phyloP scores from a whole-genome alignment of 2,329 filamentous ascomycete species.

The Cyphellophora attinorum region DNA sequence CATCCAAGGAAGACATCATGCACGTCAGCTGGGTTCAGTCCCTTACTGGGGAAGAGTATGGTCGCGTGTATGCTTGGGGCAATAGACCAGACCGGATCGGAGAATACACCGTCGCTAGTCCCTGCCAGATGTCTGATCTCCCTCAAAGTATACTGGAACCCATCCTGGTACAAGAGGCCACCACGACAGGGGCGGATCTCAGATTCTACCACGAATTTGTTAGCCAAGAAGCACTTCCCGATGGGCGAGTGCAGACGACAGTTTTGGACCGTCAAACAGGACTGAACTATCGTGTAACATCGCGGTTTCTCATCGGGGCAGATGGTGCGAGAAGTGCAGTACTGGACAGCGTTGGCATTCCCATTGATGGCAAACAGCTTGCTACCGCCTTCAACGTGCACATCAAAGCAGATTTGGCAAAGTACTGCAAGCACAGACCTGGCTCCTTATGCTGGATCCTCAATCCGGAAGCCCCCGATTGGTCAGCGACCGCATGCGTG shows the following conservation, averaged over 20 bases:
- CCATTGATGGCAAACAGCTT: no score
- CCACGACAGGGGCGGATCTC: slow-evolving; percentile 29
- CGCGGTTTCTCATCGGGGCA: no score
- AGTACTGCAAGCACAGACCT: slow-evolving; percentile 19
- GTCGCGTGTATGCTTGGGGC: no score
- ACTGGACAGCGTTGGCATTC: no score
- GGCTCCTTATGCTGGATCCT: slow-evolving; percentile 28
- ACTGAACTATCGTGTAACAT: no score
- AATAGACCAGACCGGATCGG: slow-evolving; percentile 1
- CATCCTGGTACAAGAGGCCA: slow-evolving; percentile 33
- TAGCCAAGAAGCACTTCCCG: slow-evolving; percentile 16
- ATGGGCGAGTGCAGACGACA: background rate
- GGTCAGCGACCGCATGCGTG: no score
- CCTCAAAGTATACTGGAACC: slow-evolving; percentile 42
- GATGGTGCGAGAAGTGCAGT: no score
- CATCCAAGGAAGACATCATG: background rate
- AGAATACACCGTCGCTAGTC: slow-evolving; percentile 23
- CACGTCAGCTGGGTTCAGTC: slow-evolving; percentile 1
- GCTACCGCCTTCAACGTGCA: no score
- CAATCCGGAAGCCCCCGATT: slow-evolving; percentile 23
- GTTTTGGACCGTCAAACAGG: no score
- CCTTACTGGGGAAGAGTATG: no score
- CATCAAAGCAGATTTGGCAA: slow-evolving; percentile 21
- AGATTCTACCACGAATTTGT: slow-evolving; percentile 35
- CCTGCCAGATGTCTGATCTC: slow-evolving; percentile 33